A percentile compares a stretch with the other conserved stretches of the same genome.
These are phyloP conservation scores for Termitomyces sp. DNA, from an alignment of 768 basidiomycete species.

Conservation along the genomic window DNA sequence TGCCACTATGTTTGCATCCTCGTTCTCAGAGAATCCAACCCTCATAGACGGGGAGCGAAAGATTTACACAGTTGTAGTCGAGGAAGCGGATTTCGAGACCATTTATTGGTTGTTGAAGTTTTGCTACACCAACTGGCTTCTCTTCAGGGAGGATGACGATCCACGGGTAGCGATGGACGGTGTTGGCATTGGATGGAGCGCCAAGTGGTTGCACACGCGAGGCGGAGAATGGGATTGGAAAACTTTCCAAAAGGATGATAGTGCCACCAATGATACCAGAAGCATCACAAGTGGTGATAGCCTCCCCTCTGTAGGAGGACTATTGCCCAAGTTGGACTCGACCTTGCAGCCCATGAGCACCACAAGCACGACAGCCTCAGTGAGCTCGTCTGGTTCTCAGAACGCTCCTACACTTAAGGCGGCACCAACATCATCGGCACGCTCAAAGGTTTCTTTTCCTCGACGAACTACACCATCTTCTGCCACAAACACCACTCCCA, in stretches of 20 bases:
- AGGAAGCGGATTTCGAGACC: constrained; percentile 76
- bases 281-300: constrained; percentile 56
- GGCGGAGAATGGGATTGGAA: constrained; percentile 73
- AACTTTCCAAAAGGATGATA: constrained; percentile 43
- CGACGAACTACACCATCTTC: constrained; percentile 22
- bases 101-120: constrained; percentile 78
- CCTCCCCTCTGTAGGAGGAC: constrained; percentile 23
- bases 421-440: neutral
- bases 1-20: constrained; percentile 66
- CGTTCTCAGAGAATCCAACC: constrained; percentile 57
- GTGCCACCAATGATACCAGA: constrained; percentile 28
- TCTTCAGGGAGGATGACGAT: constrained; percentile 68
- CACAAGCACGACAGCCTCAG: constrained; percentile 14
- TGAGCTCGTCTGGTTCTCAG: constrained; percentile 9
- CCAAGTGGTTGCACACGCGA: constrained; percentile 46
- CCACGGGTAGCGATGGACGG: constrained; percentile 65
- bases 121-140: constrained; percentile 72
- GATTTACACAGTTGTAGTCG: constrained; percentile 62
- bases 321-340: constrained; percentile 28
- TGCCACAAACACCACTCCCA: constrained; percentile 7
- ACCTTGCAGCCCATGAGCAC: constrained; percentile 17
- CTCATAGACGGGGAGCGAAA: constrained; percentile 46
- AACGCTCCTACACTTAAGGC: constrained; percentile 4
- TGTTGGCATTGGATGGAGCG: constrained; percentile 63
- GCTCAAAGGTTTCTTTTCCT: constrained; percentile 17